Percentiles rank a stretch among this genome's conserved stretches.
These are phyloP conservation scores for Bipolaris sorokiniana DNA, from an alignment of 2,329 filamentous ascomycete species.

Conservation along the genomic window DNA sequence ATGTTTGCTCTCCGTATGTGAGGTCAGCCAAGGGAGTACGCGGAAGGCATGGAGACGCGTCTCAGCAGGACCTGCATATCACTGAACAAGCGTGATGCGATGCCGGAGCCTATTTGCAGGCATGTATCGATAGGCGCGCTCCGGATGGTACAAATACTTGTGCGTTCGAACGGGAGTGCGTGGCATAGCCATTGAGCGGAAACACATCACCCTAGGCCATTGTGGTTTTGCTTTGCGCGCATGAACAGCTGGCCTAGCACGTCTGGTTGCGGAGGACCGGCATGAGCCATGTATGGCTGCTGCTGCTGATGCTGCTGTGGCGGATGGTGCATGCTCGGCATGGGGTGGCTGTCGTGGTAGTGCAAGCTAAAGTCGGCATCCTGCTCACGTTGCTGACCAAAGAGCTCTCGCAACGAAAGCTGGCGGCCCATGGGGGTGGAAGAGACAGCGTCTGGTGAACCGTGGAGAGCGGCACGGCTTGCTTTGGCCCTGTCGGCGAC, in stretches of 20 bases:
- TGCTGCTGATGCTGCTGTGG: conserved; percentile 50
- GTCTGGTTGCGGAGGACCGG: conserved; percentile 32
- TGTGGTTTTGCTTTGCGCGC: conserved; percentile 46
- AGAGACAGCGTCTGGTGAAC: conserved; percentile 34
- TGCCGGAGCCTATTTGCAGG: neutral
- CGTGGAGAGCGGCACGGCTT: conserved; percentile 54
- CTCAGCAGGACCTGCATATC: neutral
- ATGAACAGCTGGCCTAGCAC: conserved; percentile 45
- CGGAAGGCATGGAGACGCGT: conserved; percentile 3
- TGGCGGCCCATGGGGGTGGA: conserved; percentile 60
- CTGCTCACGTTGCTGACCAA: conserved; percentile 60
- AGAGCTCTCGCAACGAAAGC: conserved; percentile 60
- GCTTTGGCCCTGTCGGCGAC: conserved; percentile 60
- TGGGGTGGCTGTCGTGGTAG: conserved; percentile 47
- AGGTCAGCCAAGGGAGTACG: conserved; percentile 5
- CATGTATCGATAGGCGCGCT: neutral
- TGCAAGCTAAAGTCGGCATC: conserved; percentile 60
- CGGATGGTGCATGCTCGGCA: conserved; percentile 47
- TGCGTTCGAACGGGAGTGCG: neutral
- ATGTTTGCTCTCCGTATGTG: conserved; percentile 1
- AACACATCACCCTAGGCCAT: conserved; percentile 36
- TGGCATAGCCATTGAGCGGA: neutral
- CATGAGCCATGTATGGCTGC: conserved; percentile 20
- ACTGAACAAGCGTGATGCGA: too few species aligned
- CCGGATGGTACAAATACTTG: neutral